A percentile compares a stretch with the other conserved stretches of the same genome.
These are phyloP conservation scores for Zoysia matrella DNA, from an alignment of 202 grass and related monocot species.

Conservation along the genomic window DNA sequence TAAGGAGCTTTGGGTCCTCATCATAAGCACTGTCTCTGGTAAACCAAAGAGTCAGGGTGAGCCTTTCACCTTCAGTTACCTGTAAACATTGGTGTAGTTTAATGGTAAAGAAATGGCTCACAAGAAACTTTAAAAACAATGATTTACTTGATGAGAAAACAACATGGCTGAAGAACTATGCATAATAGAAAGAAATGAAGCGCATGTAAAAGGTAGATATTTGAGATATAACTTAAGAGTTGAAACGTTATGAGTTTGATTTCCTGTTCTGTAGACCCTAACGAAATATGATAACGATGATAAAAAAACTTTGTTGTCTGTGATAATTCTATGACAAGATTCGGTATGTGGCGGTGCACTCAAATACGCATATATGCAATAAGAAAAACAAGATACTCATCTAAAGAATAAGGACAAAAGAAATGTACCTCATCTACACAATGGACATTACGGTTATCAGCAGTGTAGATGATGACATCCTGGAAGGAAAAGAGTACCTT, in stretches of 20 bases:
- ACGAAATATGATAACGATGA: background rate
- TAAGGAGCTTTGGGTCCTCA: conserved; percentile 90
- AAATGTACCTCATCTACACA: conserved; percentile 81
- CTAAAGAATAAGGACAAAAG: conserved; percentile 19
- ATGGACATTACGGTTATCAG: conserved; percentile 77
- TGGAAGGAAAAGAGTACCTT: conserved; percentile 36
- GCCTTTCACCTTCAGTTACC: conserved; percentile 93
- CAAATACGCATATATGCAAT: background rate
- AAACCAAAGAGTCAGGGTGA: conserved; percentile 92
- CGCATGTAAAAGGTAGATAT: background rate
- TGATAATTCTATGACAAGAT: conserved; percentile 1
- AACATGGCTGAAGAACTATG: conserved; percentile 13
- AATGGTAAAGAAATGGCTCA: conserved; percentile 29
- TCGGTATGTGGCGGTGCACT: background rate
- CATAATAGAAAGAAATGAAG: background rate
- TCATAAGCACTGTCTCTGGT: conserved; percentile 72
- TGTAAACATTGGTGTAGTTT: conserved; percentile 50
- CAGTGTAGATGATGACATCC: conserved; percentile 94
- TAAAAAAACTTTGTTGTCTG: background rate
- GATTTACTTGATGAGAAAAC: conserved; percentile 24
- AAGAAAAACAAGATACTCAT: conserved; percentile 12
- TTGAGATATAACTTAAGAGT: conserved; percentile 8
- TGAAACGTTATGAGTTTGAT: background rate
- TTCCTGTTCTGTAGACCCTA: background rate
- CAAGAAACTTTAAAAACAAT: background rate